phyloP scores from a whole-genome alignment of 106 monocot genomes.

The Dioscorea zingiberensis region DNA sequence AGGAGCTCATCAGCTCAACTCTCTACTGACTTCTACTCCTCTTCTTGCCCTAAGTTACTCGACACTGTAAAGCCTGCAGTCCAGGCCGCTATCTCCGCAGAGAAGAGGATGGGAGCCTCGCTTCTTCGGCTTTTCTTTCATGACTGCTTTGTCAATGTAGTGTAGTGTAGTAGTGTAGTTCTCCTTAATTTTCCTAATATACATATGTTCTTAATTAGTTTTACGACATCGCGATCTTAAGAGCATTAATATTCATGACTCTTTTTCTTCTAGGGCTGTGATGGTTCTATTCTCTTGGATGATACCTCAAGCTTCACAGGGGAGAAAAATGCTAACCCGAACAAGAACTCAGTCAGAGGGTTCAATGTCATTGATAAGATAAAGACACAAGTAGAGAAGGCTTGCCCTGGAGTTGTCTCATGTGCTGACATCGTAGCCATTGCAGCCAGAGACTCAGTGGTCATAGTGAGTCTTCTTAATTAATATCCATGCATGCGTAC shows the following conservation, averaged over 20 bases:
- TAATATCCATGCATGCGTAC: background rate
- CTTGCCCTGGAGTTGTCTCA: constrained; percentile 11
- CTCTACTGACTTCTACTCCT: constrained; percentile 18
- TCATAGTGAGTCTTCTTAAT: background rate
- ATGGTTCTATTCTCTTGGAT: constrained; percentile 19
- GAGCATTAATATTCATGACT: background rate
- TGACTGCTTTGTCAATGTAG: constrained; percentile 37
- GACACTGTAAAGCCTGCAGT: constrained; percentile 5
- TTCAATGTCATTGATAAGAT: constrained; percentile 22
- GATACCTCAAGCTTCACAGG: constrained; percentile 18
- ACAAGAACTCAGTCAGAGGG: constrained; percentile 14
- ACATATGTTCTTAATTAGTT: background rate
- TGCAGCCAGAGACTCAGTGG: constrained; percentile 9
- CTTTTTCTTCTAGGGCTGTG: constrained; percentile 15
- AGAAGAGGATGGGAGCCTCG: constrained; percentile 24
- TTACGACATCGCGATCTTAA: too few species aligned
- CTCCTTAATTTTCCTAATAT: too few species aligned
- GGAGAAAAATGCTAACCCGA: constrained; percentile 18
- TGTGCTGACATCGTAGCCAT: constrained; percentile 21
- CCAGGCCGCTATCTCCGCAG: constrained; percentile 7
- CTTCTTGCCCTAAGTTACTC: constrained; percentile 10
- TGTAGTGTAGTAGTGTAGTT: too few species aligned
- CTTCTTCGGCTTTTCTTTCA: constrained; percentile 31
- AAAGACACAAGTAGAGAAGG: constrained; percentile 8
- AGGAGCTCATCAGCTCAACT: constrained; percentile 20